Evolutionary conservation across 1,284 basidiomycete genomes (phyloP), one percentile per base, ranked within the genome.

Genomic region (Microbotryum lychnidis-dioicae): DNA sequence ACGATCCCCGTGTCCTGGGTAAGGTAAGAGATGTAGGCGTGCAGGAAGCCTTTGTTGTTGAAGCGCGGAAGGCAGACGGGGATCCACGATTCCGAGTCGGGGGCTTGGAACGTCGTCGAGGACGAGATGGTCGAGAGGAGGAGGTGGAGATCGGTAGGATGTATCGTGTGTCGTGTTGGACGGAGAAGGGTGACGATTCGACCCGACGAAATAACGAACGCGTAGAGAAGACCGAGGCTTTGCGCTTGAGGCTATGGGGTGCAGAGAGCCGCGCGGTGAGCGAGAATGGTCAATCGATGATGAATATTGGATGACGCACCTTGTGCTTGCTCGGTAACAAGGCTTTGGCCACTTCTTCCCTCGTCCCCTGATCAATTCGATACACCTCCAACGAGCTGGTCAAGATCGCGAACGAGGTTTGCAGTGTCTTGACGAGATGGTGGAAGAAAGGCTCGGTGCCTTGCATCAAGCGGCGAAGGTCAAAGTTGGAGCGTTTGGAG

Each of bases 11-110:
- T 57, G 49, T n/a, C n/a, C 48, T 37, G 37, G n/a, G 23, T 53
- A 10, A 86, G 74, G 74, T 88, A 94, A 45, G 84, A 85, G 58
- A 97, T 83, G 71, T 94, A 97, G 20, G 90, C 89, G 75, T 98
- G 91, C 21, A 96, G 85, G 75, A 97, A 97, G 1, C 87, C 89
- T 2, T 85, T 79, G 0, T 91, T 80, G 69, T 97, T 93, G 78
- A 91, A 97, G 73, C 92, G 92, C 0, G 96, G 94, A 12, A 99
- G 81, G 73, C 94, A 98, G 54, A 99, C 82, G 0, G 96, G 96
- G 3, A 97, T 81, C 90, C 92, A 98, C 6, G 87, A 87, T 23
- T 92, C 86, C 7, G 87, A 80, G 1, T 86, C 90, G 80, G 64
- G 85, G 82, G 73, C 80, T 77, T 71, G 89, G 80, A 65, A 84